These are phyloP conservation scores for Candida pseudoviswanathii DNA, from an alignment of 1,139 yeast species.

Conservation along the genomic window DNA sequence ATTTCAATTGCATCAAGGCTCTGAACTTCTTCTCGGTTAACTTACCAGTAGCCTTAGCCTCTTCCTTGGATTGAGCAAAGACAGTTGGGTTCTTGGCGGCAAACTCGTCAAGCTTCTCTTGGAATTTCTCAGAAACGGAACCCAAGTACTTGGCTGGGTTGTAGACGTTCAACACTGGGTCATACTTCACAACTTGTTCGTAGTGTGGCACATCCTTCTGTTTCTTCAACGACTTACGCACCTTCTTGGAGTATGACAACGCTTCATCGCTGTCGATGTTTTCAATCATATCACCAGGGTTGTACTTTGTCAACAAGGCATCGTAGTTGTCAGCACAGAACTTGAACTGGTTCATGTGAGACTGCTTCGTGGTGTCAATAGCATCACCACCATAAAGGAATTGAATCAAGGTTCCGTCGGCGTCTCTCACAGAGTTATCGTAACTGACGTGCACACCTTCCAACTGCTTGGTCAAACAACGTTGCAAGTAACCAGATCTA, in stretches of 20 bases:
- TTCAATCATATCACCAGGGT: slow-evolving; percentile 75
- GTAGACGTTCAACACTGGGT: slow-evolving; percentile 83
- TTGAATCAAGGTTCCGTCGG: slow-evolving; percentile 92
- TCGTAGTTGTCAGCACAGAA: slow-evolving; percentile 93
- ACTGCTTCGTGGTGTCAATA: slow-evolving; percentile 90
- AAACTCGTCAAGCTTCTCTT: slow-evolving; percentile 73
- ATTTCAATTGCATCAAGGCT: slow-evolving; percentile 96
- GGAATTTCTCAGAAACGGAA: slow-evolving; percentile 89
- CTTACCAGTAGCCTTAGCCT: slow-evolving; percentile 46
- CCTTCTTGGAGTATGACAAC: slow-evolving; percentile 76
- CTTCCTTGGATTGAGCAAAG: slow-evolving; percentile 55
- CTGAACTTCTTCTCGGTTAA: slow-evolving; percentile 86
- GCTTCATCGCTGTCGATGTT: slow-evolving; percentile 85
- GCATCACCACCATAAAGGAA: slow-evolving; percentile 98
- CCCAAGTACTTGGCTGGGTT: slow-evolving; percentile 92
- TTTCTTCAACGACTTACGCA: slow-evolving; percentile 71
- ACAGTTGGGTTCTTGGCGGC: slow-evolving; percentile 54
- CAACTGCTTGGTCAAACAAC: slow-evolving; percentile 96
- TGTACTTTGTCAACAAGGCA: slow-evolving; percentile 81
- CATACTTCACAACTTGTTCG: slow-evolving; percentile 67
- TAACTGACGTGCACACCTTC: slow-evolving; percentile 96
- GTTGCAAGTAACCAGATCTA: slow-evolving; percentile 96
- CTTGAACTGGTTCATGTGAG: slow-evolving; percentile 89
- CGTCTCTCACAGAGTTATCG: slow-evolving; percentile 94
- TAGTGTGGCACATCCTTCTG: slow-evolving; percentile 64